Evolutionary conservation across 495 filamentous ascomycete genomes (phyloP).

Genomic region (Neurospora sp.): DNA sequence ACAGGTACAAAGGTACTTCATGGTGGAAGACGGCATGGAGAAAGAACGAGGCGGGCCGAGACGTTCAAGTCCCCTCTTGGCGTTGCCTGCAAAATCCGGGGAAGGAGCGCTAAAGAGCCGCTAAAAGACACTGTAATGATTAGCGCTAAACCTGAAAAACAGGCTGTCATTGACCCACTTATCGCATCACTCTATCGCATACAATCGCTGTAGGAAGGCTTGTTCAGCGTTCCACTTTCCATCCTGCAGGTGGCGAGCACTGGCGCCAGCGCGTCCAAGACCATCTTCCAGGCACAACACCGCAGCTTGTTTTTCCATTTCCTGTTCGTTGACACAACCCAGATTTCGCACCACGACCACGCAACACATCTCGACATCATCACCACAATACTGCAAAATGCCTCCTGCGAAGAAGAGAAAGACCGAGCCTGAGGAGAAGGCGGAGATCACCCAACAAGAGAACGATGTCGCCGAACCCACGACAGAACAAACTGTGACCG

Average conservation of each 20-base stretch:
- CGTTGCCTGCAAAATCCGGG: neutral
- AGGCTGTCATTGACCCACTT: neutral
- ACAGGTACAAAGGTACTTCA: neutral
- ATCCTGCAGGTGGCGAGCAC: neutral
- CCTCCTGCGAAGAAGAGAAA: constrained; percentile 43
- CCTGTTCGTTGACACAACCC: neutral
- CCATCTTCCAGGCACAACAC: neutral
- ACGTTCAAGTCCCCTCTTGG: neutral
- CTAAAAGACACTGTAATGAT: neutral
- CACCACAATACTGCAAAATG: constrained; percentile 15
- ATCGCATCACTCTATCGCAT: neutral
- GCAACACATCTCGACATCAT: neutral
- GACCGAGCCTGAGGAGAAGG: constrained; percentile 19
- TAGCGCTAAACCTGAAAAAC: neutral
- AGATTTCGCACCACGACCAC: neutral
- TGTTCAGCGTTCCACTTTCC: neutral
- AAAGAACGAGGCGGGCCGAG: neutral
- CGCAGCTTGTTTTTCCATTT: neutral
- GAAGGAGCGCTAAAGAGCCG: neutral
- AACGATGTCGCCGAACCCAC: constrained; percentile 5
- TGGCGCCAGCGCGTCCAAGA: neutral
- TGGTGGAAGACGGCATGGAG: neutral
- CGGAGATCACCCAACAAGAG: constrained; percentile 5
- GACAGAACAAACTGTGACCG: constrained; percentile 4
- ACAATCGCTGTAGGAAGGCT: neutral